phyloP scores from a whole-genome alignment of 495 filamentous ascomycete species.

The Penicillium paradoxum region DNA sequence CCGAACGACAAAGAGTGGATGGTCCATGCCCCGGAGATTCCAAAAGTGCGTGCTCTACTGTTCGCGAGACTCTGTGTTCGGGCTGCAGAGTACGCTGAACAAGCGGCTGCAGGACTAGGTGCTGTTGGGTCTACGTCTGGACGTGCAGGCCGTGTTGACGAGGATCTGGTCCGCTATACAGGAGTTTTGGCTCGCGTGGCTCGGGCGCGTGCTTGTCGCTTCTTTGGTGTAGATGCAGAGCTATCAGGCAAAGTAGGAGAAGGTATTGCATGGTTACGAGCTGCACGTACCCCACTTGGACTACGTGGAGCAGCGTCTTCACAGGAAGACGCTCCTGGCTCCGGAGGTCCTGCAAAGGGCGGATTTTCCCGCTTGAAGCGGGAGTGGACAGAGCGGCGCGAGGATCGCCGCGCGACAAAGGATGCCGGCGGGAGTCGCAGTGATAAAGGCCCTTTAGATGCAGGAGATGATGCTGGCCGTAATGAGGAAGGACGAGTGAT shows the following conservation, averaged over 20 bases:
- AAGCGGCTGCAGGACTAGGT: constrained; percentile 45
- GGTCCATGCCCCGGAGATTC: constrained; percentile 78
- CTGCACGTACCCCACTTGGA: constrained; percentile 66
- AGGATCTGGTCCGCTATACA: constrained; percentile 62
- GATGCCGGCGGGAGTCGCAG: constrained; percentile 52
- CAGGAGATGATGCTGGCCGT: constrained; percentile 78
- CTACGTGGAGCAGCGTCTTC: constrained; percentile 28
- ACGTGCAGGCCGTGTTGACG: constrained; percentile 36
- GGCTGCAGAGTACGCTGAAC: constrained; percentile 50
- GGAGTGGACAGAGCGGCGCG: constrained; percentile 47
- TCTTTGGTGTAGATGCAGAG: constrained; percentile 87
- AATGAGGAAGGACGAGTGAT: constrained; percentile 81
- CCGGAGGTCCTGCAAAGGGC: constrained; percentile 36
- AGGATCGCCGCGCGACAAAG: constrained; percentile 60
- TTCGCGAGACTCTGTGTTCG: constrained; percentile 84
- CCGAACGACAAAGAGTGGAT: constrained; percentile 85
- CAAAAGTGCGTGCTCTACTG: constrained; percentile 80
- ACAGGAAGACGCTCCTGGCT: constrained; percentile 14
- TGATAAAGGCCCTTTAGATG: constrained; percentile 60
- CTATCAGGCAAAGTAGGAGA: constrained; percentile 71
- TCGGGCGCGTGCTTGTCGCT: constrained; percentile 77
- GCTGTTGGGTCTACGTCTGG: constrained; percentile 30
- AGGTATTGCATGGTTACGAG: constrained; percentile 78
- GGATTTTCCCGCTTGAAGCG: constrained; percentile 41
- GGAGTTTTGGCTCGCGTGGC: constrained; percentile 69